Evolutionary conservation across 768 basidiomycete species (phyloP).

Genomic region (Russula abietina): DNA sequence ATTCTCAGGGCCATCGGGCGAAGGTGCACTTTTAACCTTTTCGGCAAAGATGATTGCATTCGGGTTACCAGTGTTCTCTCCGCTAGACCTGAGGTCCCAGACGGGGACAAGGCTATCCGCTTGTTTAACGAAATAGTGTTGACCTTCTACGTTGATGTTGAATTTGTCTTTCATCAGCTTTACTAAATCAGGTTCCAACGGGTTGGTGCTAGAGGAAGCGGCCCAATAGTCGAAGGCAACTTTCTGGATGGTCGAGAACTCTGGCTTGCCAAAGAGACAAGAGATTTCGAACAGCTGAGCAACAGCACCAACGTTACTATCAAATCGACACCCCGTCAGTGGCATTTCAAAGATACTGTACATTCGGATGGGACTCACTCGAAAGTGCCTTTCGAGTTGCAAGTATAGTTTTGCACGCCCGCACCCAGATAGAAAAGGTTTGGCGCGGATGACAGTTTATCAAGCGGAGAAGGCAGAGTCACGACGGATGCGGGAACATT

Average conservation of each 20-base stretch:
- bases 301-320: constrained; percentile 14
- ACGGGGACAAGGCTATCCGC: background rate
- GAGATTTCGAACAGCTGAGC: constrained; percentile 20
- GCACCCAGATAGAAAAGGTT: background rate
- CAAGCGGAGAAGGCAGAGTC: background rate
- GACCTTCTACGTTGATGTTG: constrained; percentile 2
- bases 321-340: background rate
- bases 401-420: constrained; percentile 14
- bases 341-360: background rate
- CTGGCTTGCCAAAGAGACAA: background rate
- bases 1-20: constrained; percentile 3
- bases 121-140: constrained; percentile 14
- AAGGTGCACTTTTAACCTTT: constrained; percentile 6
- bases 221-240: constrained; percentile 8
- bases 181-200: background rate
- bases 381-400: background rate
- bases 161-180: background rate
- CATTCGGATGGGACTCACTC: background rate
- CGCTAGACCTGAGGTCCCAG: constrained; percentile 21
- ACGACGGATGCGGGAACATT: background rate
- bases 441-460: background rate
- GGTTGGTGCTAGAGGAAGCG: background rate
- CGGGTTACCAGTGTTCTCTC: background rate
- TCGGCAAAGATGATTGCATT: constrained; percentile 13
- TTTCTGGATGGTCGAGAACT: constrained; percentile 5